Evolutionary conservation across 495 filamentous ascomycete species (phyloP), one percentile per base, ranked within the genome.

Genomic region (Penicillium ucsense): DNA sequence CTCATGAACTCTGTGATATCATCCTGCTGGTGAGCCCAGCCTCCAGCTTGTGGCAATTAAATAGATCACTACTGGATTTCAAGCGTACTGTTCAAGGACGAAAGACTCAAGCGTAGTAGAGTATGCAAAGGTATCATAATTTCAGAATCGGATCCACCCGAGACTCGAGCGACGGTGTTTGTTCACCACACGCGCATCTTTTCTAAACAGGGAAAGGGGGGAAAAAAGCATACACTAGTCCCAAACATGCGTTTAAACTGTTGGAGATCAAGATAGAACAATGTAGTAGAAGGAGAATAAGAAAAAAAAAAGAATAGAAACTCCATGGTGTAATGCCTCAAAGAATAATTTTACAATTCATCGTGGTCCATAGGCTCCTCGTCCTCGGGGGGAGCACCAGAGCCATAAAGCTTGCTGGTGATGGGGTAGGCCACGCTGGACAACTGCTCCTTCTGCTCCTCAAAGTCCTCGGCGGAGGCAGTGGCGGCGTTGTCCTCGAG

Each of bases 391-490:
- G 74, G 59, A 57, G 59, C 48, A 42, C 52, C 80, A 57, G 79
- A 80, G 62, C 82, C 75, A 73, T 98, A 94, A 44, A 94, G 74
- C 80, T 99, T 99, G 76, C 85, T 91, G 60, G 92, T 99, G 73
- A 99, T 99, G 33, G 92, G 92, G 75, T 97, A 96, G 27, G 92
- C 92, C 47, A 96, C 86, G 70, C 84, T 83, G 59, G 85, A 91
- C 54, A 99, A 82, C 77, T 95, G 95, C 84, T 99, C 91, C 79
- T 91, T 94, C 76, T 97, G 90, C 81, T 99, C 92, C 67, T 95
- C 88, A 58, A 96, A 96, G 74, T 97, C 92, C 76, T 97, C 94
- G 45, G 83, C 75, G 50, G 77, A 80, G 48, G 92, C 92, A 43
- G 85, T 85, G 49, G 80, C 79, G 52, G 81, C 89, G 73, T 96